Percentiles rank a stretch among this genome's conserved stretches.
Evolutionary conservation across 352 stramenopile species (phyloP).

Genomic region (Pythium plurisporium): DNA sequence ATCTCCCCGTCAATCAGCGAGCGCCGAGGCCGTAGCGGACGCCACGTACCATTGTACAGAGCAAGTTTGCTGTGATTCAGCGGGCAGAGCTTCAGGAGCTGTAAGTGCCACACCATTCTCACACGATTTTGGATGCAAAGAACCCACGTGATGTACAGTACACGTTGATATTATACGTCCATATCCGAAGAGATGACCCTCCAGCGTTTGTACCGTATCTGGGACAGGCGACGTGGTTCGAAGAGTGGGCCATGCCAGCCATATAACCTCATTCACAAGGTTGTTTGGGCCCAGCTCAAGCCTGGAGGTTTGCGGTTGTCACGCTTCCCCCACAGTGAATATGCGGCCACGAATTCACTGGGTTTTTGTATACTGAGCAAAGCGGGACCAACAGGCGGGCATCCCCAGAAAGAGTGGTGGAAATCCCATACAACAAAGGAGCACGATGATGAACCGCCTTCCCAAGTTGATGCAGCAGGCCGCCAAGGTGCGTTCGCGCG

Average conservation of each 20-base stretch:
- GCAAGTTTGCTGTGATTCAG: neutral
- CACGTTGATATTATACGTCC: slow-evolving; percentile 19
- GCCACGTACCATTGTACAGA: slow-evolving; percentile 24
- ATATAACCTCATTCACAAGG: slow-evolving; percentile 16
- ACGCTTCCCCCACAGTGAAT: slow-evolving; percentile 20
- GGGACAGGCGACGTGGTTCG: slow-evolving; percentile 10
- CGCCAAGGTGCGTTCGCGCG: slow-evolving; percentile 49
- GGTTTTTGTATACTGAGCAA: slow-evolving; percentile 23
- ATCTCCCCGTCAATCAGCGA: neutral
- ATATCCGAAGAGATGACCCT: slow-evolving; percentile 20
- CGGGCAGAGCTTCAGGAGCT: neutral
- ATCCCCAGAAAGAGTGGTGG: slow-evolving; percentile 42
- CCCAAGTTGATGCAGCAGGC: slow-evolving; percentile 65
- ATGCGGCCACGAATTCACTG: slow-evolving; percentile 23
- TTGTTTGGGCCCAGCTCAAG: slow-evolving; percentile 12
- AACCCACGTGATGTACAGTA: slow-evolving; percentile 9
- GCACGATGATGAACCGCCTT: slow-evolving; percentile 69
- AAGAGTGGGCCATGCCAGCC: slow-evolving; percentile 3
- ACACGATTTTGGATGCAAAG: slow-evolving; percentile 22
- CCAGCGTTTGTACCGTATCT: neutral
- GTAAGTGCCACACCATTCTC: slow-evolving; percentile 13
- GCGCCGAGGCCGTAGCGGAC: neutral
- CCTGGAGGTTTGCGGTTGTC: slow-evolving; percentile 20
- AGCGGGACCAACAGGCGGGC: slow-evolving; percentile 25
- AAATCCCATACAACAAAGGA: slow-evolving; percentile 33